These are phyloP conservation scores for Ogataea polymorpha DNA, from an alignment of 805 yeast species.

Conservation along the genomic window DNA sequence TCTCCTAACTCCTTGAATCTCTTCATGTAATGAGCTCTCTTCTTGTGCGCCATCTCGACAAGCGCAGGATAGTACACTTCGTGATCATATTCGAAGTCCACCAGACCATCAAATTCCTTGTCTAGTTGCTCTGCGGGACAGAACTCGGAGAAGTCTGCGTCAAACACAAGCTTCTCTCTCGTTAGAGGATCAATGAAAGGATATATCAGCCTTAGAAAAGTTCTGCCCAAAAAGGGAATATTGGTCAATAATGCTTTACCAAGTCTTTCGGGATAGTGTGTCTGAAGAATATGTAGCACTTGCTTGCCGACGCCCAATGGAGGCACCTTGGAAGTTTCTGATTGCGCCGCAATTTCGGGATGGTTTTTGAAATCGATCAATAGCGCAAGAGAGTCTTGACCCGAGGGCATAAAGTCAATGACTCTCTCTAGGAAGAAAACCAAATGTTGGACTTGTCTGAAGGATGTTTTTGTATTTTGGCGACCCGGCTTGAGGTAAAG, in stretches of 20 bases:
- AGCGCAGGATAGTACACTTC: slow-evolving; percentile 74
- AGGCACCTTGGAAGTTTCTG: slow-evolving; percentile 70
- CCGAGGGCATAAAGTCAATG: slow-evolving; percentile 92
- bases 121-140: slow-evolving; percentile 83
- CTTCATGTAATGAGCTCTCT: slow-evolving; percentile 59
- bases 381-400: slow-evolving; percentile 90
- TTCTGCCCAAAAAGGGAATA: slow-evolving; percentile 92
- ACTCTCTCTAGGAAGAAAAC: slow-evolving; percentile 91
- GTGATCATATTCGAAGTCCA: slow-evolving; percentile 82
- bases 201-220: slow-evolving; percentile 83
- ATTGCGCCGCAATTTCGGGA: slow-evolving; percentile 50
- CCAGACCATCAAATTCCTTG: slow-evolving; percentile 77
- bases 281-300: slow-evolving; percentile 88
- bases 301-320: slow-evolving; percentile 85
- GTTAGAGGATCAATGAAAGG: slow-evolving; percentile 97
- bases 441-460: slow-evolving; percentile 91
- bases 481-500: slow-evolving; percentile 89
- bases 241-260: slow-evolving; percentile 91
- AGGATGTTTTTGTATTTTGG: slow-evolving; percentile 89
- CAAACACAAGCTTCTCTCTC: slow-evolving; percentile 87
- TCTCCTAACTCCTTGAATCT: slow-evolving; percentile 73
- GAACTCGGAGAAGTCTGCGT: slow-evolving; percentile 80
- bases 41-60: slow-evolving; percentile 55
- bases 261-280: slow-evolving; percentile 95
- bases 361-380: slow-evolving; percentile 89